phyloP scores from a whole-genome alignment of 495 filamentous ascomycete species.

The Aspergillus cristatus region DNA sequence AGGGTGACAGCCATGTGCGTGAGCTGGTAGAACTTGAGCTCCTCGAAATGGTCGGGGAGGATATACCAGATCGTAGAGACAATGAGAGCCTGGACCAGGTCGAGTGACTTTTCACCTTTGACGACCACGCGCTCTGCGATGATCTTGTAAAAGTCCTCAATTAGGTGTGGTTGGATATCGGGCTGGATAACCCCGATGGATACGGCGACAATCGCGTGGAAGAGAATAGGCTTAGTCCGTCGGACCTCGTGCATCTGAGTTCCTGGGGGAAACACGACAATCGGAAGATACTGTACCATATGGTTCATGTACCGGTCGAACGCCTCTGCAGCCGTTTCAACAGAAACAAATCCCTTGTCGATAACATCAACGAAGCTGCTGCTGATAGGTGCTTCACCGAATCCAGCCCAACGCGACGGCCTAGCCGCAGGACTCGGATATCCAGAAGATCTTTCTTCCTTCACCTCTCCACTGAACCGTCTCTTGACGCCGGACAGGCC shows the following conservation, averaged over 20 bases:
- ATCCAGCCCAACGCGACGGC: too few relatives aligned
- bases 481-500: slow-evolving; percentile 20
- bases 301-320: slow-evolving; percentile 61
- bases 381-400: too few relatives aligned
- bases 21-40: slow-evolving; percentile 86
- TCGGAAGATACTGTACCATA: slow-evolving; percentile 65
- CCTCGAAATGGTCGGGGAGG: slow-evolving; percentile 72
- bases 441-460: slow-evolving; percentile 1
- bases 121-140: slow-evolving; percentile 68
- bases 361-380: slow-evolving; percentile 54
- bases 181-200: slow-evolving; percentile 56
- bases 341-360: slow-evolving; percentile 57
- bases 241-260: slow-evolving; percentile 61
- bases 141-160: slow-evolving; percentile 59
- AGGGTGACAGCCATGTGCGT: slow-evolving; percentile 76
- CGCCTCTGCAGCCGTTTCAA: slow-evolving; percentile 50
- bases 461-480: slow-evolving; percentile 16
- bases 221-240: slow-evolving; percentile 64
- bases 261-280: slow-evolving; percentile 62
- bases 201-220: slow-evolving; percentile 66
- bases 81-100: slow-evolving; percentile 74
- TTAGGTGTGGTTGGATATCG: slow-evolving; percentile 48
- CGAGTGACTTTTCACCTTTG: slow-evolving; percentile 72
- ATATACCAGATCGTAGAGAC: slow-evolving; percentile 71
- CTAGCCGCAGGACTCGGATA: background rate